Evolutionary conservation across 2,329 filamentous ascomycete genomes (phyloP), one percentile per base, ranked within the genome.

Genomic region (Nannizzia gypsea): DNA sequence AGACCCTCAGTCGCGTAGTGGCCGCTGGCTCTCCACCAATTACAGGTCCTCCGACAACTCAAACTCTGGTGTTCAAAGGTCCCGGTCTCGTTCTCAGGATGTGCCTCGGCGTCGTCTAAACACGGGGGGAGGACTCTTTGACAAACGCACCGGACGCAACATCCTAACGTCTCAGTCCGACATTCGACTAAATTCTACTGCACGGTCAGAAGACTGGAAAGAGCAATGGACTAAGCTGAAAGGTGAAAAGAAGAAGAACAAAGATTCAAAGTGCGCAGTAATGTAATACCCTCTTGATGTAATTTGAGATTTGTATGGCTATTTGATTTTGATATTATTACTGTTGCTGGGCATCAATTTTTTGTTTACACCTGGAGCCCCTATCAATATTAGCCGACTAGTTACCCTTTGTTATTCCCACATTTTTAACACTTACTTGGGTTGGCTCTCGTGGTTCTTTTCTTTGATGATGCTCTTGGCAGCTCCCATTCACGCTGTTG

Each of bases 171-270:
- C 61, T 13, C 60, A 63, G 34, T 64, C 64, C 28, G 56, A 64
- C 36, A 40, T 50, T 28, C 46, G 60, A 9, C 8, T 64, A 26
- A 50, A 56, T 52, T 40, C 26, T 46, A 24, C 17, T 15, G 31
- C 31, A 13, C 57, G 28, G 46, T 57, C 52, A 34, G 54, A 58
- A 13, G 56, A 59, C 17, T 57, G 42, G 56, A 38, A 56, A 38
- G 56, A 55, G 50, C 56, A 73, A 58, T 74, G 73, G 72, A 74
- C 72, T 55, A 67, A 72, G 61, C 66, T 71, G 9, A 72, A 73
- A 38, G 66, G 69, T 26, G 72, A 74, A 61, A 64, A 69, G 57
- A 68, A 64, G 58, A 71, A 67, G 59, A 71, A 68, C 56, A 67
- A 65, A 58, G 66, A 72, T 58, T 67, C 61, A 52, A 74, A 70